Percentiles rank a stretch among this genome's conserved stretches.
phyloP scores from a whole-genome alignment of 352 stramenopile species.

The Pythium oligandrum region DNA sequence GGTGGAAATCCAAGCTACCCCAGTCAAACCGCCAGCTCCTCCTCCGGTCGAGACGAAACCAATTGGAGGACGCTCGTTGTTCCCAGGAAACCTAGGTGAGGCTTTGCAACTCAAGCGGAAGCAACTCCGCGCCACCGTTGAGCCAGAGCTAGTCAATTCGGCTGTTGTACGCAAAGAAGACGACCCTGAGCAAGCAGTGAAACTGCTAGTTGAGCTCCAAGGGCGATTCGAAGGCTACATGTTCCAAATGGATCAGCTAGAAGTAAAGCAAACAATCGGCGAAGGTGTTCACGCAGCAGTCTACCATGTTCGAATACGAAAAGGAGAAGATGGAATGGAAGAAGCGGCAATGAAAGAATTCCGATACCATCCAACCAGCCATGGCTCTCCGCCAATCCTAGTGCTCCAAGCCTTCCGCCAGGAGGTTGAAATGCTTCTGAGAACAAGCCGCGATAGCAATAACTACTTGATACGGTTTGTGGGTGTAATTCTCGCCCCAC shows the following conservation, averaged over 20 bases:
- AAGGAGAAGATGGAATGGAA: neutral
- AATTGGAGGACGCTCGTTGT: too few relatives aligned
- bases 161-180: neutral
- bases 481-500: constrained; percentile 11
- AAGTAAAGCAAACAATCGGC: constrained; percentile 3
- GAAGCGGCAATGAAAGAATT: constrained; percentile 22
- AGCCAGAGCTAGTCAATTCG: constrained; percentile 3
- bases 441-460: neutral
- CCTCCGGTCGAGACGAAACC: neutral
- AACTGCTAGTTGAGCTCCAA: constrained; percentile 4
- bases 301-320: constrained; percentile 3
- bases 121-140: constrained; percentile 14
- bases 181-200: neutral
- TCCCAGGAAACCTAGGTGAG: constrained; percentile 7
- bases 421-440: constrained; percentile 14
- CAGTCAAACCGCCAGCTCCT: constrained; percentile 3
- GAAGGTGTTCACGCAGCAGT: constrained; percentile 18
- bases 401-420: constrained; percentile 14
- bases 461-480: neutral
- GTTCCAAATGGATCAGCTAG: neutral
- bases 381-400: constrained; percentile 2
- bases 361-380: constrained; percentile 4
- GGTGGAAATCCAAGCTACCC: neutral
- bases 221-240: neutral
- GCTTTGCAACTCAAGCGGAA: constrained; percentile 17